Base-by-base conservation (phyloP, 2,329 filamentous ascomycete species). In the Colletotrichum agaves region DNA sequence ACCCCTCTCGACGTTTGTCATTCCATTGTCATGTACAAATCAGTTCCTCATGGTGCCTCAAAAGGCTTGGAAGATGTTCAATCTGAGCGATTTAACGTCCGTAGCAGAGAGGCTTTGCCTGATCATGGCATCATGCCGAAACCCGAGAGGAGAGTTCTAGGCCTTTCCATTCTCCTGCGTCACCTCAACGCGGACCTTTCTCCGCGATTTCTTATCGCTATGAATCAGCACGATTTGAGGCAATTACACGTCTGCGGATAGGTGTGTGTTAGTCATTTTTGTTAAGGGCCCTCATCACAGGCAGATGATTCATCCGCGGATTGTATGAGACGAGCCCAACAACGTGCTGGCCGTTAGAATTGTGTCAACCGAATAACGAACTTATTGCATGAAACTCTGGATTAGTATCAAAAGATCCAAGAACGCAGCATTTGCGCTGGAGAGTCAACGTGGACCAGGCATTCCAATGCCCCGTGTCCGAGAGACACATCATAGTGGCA, bases 71-170 rank as follows among this genome's bases (percentile, higher is more conserved):
- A 62, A 43, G 17, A 49, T 53, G n/a, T 39, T 39, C 46, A 19
- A 35, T 8, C 13, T 65, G 58, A 66, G 63, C 63, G 58, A 62
- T 62, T 66, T 63, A 47, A 50, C 33, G 47, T 50, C 27, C 27
- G 27, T 4, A 50, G 33, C 33, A 37, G 33, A 5, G 33, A 13
- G 13, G 35, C 47, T 15, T 50, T 13, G n/a, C 47, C 47, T 17
- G 23, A 62, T 17, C 31, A 5, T 27, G 58, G 58, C 47, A 53
- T 13, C 17, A 39, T 49, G 41, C 58, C 58, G 57, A 62, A 47
- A 23, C 13, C 33, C 41, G 47, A 58, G 21, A 43, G 33, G 13
- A 23, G 49, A 23, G 49, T 35, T 46, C 63, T 43, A 27, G 58
- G 39, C 61, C 63, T 15, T 41, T 43, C 4, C 5, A 23, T 10